These are phyloP conservation scores for Dichotomocladium elegans DNA, from an alignment of 371 early-diverging fungal genomes.

Conservation along the genomic window DNA sequence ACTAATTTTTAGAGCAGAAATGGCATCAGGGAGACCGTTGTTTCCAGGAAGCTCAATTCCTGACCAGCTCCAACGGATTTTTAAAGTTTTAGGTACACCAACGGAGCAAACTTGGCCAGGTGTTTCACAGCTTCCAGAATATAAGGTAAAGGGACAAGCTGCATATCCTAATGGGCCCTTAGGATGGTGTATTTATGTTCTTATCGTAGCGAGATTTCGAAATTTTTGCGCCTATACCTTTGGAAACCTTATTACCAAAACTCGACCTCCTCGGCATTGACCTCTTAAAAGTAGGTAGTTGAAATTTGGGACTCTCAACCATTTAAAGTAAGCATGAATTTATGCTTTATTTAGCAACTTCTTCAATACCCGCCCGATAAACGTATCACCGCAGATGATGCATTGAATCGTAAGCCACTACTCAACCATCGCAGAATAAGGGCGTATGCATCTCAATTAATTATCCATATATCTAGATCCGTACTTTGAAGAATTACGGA, in stretches of 20 bases:
- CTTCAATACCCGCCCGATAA: conserved; percentile 75
- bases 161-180: not conserved
- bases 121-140: conserved; percentile 92
- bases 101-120: conserved; percentile 89
- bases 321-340: not conserved
- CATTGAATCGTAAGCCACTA: conserved; percentile 64
- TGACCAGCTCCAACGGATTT: conserved; percentile 89
- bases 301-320: not conserved
- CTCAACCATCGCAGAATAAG: no score
- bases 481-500: conserved; percentile 49
- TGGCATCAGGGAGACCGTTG: conserved; percentile 90
- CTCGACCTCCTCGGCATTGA: conserved; percentile 80
- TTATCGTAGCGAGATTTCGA: conserved; percentile 63
- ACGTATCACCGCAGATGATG: conserved; percentile 70
- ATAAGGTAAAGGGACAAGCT: conserved; percentile 42
- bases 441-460: no score
- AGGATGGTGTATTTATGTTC: conserved; percentile 12
- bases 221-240: conserved; percentile 58
- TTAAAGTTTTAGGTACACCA: conserved; percentile 90
- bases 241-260: conserved; percentile 77
- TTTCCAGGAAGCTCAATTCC: conserved; percentile 92
- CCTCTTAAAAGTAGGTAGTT: conserved; percentile 52
- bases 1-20: conserved; percentile 47
- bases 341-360: conserved; percentile 35
- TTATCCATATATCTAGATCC: conserved; percentile 27